These are phyloP conservation scores for Penicillium brasilianum DNA, from an alignment of 2,329 filamentous ascomycete genomes.

Conservation along the genomic window DNA sequence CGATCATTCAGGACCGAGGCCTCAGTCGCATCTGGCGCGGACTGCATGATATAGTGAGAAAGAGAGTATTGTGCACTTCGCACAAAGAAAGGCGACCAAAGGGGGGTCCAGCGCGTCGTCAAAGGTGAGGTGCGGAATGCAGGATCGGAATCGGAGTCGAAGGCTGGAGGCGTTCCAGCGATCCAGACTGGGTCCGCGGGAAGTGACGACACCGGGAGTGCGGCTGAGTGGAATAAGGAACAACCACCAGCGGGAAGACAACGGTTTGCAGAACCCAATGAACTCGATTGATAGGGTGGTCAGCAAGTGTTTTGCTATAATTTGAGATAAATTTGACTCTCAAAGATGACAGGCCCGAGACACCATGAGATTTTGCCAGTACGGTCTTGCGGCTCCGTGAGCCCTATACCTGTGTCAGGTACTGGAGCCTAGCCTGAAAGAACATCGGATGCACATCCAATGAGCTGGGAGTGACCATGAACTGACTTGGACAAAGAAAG, in stretches of 20 bases:
- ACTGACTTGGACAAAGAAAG: neutral
- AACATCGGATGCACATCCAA: constrained; percentile 2
- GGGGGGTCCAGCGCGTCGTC: constrained; percentile 5
- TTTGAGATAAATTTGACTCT: too few species aligned
- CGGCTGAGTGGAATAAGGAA: neutral
- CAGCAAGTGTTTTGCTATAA: too few species aligned
- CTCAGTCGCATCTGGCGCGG: constrained; percentile 25
- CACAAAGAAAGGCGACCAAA: neutral
- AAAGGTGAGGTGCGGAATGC: constrained; percentile 10
- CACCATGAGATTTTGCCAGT: neutral
- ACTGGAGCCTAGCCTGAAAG: neutral
- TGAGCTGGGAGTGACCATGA: neutral
- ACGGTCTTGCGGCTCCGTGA: neutral
- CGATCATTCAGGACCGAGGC: constrained; percentile 28
- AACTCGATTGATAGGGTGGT: neutral
- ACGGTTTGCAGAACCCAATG: neutral
- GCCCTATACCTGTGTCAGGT: constrained; percentile 5
- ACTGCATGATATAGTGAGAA: constrained; percentile 45
- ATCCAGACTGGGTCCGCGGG: constrained; percentile 17
- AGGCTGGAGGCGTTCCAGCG: constrained; percentile 9
- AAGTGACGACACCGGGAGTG: constrained; percentile 28
- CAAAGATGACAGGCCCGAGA: neutral
- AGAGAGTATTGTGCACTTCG: neutral
- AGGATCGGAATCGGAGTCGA: constrained; percentile 6
- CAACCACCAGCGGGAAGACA: neutral